Evolutionary conservation across 805 yeast species (phyloP), one percentile per base, ranked within the genome.

Genomic region (Priceomyces haplophilus): DNA sequence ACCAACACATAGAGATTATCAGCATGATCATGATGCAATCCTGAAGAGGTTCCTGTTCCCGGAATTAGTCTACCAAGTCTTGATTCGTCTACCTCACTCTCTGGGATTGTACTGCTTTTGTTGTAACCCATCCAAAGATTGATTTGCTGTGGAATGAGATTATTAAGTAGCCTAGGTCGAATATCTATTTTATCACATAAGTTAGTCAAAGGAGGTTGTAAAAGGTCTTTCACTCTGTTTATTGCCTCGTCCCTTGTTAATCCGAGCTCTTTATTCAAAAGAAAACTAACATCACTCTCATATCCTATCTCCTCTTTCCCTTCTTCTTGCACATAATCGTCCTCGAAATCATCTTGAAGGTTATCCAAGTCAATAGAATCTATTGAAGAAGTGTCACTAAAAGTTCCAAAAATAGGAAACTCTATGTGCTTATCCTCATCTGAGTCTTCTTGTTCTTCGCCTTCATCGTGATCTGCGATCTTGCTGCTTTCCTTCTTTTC

Each of bases 21-120:
- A 1, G 90, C 87, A 60, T 84, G 90, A 56, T 85, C 91, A 56
- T 85, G 91, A 52, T 85, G 91, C 10, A 85, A 62, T 0, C 91
- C 91, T 1, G 89, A 82, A 0, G 88, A 82, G 0, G 81, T 68
- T 1, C 83, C 84, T 1, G 69, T 67, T 1, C 77, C 75, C 1
- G 88, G 84, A 0, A 83, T 60, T 17, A 63, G 63, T 53, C 78
- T 76, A 1, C 87, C 87, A 3, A 80, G 56, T 1, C 61, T 59
- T 2, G 48, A 42, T 12, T 55, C 49, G 1, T 36, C 23, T 2
- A 45, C 40, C 17, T 61, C 55, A 7, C 62, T 36, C 38, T 44
- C 21, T 37, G 34, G 37, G 15, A 54, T 34, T 17, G 29, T 17
- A 20, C 46, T 24, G 18, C 30, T 48, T 32, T 35, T 46, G 3